Percentiles rank a stretch among this genome's conserved stretches.
phyloP scores from a whole-genome alignment of 2,329 filamentous ascomycete genomes.

The Neobulgaria alba region DNA sequence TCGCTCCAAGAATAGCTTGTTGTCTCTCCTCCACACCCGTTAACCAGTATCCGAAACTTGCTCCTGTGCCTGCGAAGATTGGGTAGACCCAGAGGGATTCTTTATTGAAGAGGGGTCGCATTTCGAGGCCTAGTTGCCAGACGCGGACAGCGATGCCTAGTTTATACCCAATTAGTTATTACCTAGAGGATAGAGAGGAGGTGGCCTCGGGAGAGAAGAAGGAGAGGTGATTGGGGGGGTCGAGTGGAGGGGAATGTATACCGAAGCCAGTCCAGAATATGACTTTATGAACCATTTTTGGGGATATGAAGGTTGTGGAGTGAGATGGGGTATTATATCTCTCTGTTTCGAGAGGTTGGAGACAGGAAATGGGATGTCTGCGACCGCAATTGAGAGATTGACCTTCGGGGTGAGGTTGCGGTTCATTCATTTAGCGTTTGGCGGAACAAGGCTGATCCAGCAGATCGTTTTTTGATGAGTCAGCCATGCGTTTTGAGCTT shows the following conservation, averaged over 20 bases:
- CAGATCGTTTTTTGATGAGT: too few species aligned
- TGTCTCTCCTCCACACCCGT: slow-evolving; percentile 83
- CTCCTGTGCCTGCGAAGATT: slow-evolving; percentile 75
- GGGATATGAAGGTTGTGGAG: not conserved
- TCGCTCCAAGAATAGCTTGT: slow-evolving; percentile 64
- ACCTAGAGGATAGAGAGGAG: too few species aligned
- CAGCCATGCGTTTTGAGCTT: too few species aligned
- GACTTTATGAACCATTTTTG: slow-evolving; percentile 41
- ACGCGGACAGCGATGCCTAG: slow-evolving; percentile 85
- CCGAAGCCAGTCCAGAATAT: slow-evolving; percentile 89
- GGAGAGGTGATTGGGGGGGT: slow-evolving; percentile 14
- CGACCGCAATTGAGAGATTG: slow-evolving; percentile 9
- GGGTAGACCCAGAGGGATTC: slow-evolving; percentile 87
- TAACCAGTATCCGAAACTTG: slow-evolving; percentile 94
- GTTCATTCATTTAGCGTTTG: not conserved
- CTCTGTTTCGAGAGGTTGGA: slow-evolving; percentile 1
- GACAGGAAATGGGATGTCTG: not conserved
- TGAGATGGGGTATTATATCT: not conserved
- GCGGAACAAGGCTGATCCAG: not conserved
- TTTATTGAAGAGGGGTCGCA: slow-evolving; percentile 86
- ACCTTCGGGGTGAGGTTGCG: not conserved
- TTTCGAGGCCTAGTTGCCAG: slow-evolving; percentile 97
- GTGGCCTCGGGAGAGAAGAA: too few species aligned
- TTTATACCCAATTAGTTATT: too few species aligned
- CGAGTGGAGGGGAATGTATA: slow-evolving; percentile 39